Evolutionary conservation across 805 yeast genomes (phyloP), one percentile per base, ranked within the genome.

Genomic region (baker's yeast (Saccharomyces cerevisiae)): DNA sequence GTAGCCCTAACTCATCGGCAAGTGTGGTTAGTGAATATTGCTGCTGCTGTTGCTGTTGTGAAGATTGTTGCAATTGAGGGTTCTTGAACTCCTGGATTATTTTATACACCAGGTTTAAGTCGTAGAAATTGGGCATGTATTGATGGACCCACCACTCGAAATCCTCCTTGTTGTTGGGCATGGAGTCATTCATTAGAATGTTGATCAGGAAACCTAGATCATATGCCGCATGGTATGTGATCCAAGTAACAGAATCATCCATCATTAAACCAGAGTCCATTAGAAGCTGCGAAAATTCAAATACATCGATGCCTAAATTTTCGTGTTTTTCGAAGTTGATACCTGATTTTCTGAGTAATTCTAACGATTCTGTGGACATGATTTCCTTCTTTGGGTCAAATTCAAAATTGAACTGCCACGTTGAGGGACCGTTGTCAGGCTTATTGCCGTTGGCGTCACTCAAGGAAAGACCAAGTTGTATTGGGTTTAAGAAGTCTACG

Each of bases 361-460:
- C 89, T 53, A 90, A 76, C 21, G 92, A 88, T 62, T 91, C 98
- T 53, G 82, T 82, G 24, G 92, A 85, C 60, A 83, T 88, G 97
- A 94, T 92, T 65, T 89, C 94, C 32, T 76, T 74, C 41, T 79
- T 76, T 41, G 87, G 72, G 69, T 87, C 91, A 70, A 90, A 94
- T 60, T 79, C 76, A 74, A 94, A 90, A 70, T 94, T 94, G 74
- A 94, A 91, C 69, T 92, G 97, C 97, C 97, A 94, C n/a, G 97
- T 89, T 3, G 86, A 80, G 32, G 84, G 80, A 24, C 78, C 77
- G 58, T 75, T 75, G 59, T 83, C 86, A 1, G 91, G 91, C 54
- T 81, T 82, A 55, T 79, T 81, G 13, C 92, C 94, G 52, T 76
- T 76, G 47, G 76, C 75, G 66, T 87, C 94, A 53, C 88, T 76